Percentiles rank a stretch among this genome's conserved stretches.
Evolutionary conservation across 352 stramenopile species (phyloP).

Genomic region (Pythium biforme): DNA sequence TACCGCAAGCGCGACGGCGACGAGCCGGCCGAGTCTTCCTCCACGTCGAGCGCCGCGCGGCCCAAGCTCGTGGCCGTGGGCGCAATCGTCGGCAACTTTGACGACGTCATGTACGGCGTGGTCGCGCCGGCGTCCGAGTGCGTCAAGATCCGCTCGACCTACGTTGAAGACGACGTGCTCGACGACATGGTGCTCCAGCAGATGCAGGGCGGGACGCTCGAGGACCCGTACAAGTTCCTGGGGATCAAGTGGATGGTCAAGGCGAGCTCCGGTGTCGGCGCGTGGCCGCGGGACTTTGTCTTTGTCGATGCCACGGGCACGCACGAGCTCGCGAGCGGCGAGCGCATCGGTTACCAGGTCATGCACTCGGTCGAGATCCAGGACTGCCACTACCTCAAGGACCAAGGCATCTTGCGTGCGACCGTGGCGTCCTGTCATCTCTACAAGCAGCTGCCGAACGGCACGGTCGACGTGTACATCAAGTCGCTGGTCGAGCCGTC

Average conservation of each 20-base stretch:
- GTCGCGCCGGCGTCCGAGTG: constrained; percentile 30
- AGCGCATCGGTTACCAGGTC: constrained; percentile 42
- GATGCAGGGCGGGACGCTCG: constrained; percentile 36
- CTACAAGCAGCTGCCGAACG: constrained; percentile 18
- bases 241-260: constrained; percentile 34
- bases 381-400: constrained; percentile 5
- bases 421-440: constrained; percentile 16
- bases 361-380: constrained; percentile 39
- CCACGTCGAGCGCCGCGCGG: not conserved
- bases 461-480: constrained; percentile 33
- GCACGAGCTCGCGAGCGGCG: constrained; percentile 28
- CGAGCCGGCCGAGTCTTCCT: not conserved
- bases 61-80: constrained; percentile 12
- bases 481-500: constrained; percentile 23
- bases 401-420: constrained; percentile 14
- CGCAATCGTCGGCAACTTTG: constrained; percentile 7
- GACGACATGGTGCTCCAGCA: constrained; percentile 44
- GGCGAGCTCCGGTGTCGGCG: constrained; percentile 19
- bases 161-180: constrained; percentile 13
- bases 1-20: constrained; percentile 3
- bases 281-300: constrained; percentile 42
- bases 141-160: constrained; percentile 12
- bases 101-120: constrained; percentile 23
- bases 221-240: constrained; percentile 26
- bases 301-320: constrained; percentile 50